Base-by-base conservation (phyloP, 768 basidiomycete genomes). In the Calocera cornea region DNA sequence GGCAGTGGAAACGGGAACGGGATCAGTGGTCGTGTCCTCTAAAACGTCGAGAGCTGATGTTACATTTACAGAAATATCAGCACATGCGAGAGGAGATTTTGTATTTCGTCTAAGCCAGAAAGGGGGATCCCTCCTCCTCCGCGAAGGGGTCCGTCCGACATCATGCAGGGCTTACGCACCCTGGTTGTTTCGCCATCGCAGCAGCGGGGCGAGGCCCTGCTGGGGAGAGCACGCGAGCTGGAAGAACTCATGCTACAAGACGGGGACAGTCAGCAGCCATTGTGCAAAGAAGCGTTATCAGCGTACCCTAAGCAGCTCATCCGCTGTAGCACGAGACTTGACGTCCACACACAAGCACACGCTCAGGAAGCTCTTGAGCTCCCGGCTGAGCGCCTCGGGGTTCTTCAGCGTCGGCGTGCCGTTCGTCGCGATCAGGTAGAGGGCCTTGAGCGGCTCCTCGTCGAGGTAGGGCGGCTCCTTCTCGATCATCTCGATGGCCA, bases 401-500 rank as follows among this genome's bases (percentile, higher is more conserved):
- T 90, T 92, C 84, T 97, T 98, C 75, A 99, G 76, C 68, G 97
- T 98, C 66, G 97, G 97, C 19, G 97, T 98, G 14, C 97, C 97
- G 74, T 98, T 97, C 47, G 95, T 99, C 38, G 95, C 97, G 72
- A 97, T 97, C 69, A 97, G 79, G 77, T 97, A 97, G 54, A 97
- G 78, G 22, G 95, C 94, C 79, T 95, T 92, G 68, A 95, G 80
- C 0, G 94, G 94, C 73, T 97, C 94, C 75, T 97, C 94, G 71
- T 95, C 92, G 41, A 97, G 81, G 76, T 97, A 95, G 5, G 94
- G 94, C 1, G 94, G 94, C 77, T 97, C 94, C 73, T 92, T 94
- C 77, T 97, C 94, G 70, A 97, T 95, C 95, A 97, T 97, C 82
- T 97, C 92, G 69, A 97, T 97, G 2, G 93, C 93, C 93, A 97